A percentile compares a stretch with the other conserved stretches of the same genome.
phyloP scores from a whole-genome alignment of 352 stramenopile species.

The Lagenidium sp. region DNA sequence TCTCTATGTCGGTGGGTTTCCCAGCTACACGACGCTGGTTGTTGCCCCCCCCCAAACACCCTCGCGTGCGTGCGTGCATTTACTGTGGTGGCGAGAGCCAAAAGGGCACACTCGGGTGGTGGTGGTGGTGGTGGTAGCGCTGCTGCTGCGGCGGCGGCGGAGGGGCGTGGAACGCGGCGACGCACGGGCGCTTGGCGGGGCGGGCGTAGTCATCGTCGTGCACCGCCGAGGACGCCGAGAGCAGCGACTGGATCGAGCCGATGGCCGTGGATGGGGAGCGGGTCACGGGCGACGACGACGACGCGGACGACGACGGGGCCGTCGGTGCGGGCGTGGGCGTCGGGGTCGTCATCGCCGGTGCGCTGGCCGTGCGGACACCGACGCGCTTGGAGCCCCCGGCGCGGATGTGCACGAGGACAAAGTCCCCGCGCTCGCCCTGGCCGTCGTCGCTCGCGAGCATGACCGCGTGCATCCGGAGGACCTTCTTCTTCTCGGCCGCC shows the following conservation, averaged over 20 bases:
- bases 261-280: too few species aligned
- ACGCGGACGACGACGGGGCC: background rate
- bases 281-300: too few species aligned
- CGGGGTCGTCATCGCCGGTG: slow-evolving; percentile 6
- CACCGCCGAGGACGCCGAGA: slow-evolving; percentile 9
- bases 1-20: too few species aligned
- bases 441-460: slow-evolving; percentile 51
- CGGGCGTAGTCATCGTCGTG: slow-evolving; percentile 7
- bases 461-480: slow-evolving; percentile 73
- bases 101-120: too few species aligned
- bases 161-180: too few species aligned
- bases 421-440: slow-evolving; percentile 33
- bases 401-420: slow-evolving; percentile 70
- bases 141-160: too few species aligned
- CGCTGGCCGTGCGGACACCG: slow-evolving; percentile 25
- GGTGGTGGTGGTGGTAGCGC: too few species aligned
- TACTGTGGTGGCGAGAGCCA: too few species aligned
- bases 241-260: slow-evolving; percentile 12
- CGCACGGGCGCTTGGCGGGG: too few species aligned
- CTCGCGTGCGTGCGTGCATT: too few species aligned
- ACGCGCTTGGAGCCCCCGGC: slow-evolving; percentile 60
- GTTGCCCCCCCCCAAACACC: too few species aligned
- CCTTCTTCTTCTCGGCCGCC: slow-evolving; percentile 65
- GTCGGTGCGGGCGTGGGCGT: slow-evolving; percentile 2
- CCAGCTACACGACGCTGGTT: too few species aligned